Evolutionary conservation across 1,139 yeast species (phyloP), one percentile per base, ranked within the genome.

Genomic region (Hyphopichia buzzinii): DNA sequence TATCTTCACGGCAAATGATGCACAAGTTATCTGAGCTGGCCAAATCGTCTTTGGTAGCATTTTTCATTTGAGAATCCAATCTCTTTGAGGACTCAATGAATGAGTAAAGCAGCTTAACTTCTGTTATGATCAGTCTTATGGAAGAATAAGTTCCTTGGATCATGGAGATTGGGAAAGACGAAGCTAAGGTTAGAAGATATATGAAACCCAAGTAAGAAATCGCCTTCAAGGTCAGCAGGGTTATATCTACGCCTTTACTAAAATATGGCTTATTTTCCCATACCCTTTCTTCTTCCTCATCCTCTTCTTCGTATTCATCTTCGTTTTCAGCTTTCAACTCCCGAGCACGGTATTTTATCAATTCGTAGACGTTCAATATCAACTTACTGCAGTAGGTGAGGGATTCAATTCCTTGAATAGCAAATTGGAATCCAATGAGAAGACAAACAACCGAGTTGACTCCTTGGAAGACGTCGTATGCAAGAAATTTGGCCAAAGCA

Each of bases 1-100:
- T 85, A 41, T 84, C 94, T 44, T 87, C 96, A 33, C 95, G 77
- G 57, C 96, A 88, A 29, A 88, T 83, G 41, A 85, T 85, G 59
- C 96, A 88, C 26, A 84, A 64, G 40, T 73, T 75, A 44, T 81
- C 78, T 29, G 78, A 78, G 8, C 73, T 68, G 13, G 62, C 70
- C 42, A 90, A 65, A 38, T 89, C 95, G 23, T 68, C 75, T 22
- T 60, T 66, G 4, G 80, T 72, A 2, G 84, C 85, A 37, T 79
- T 74, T 4, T 74, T 75, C 37, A 92, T 65, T 43, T 76, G 80
- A 26, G 72, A 65, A 43, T 85, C 89, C 53, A 92, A 66, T 46
- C 81, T 77, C 34, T 76, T 77, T 5, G 86, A 67, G 12, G 89
- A 84, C 41, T 74, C 75, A 35, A 81, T 63, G 48, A 78, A 80